Conservation (phyloP, 2,329 filamentous ascomycete species). For the Akanthomyces uredinophilus region DNA sequence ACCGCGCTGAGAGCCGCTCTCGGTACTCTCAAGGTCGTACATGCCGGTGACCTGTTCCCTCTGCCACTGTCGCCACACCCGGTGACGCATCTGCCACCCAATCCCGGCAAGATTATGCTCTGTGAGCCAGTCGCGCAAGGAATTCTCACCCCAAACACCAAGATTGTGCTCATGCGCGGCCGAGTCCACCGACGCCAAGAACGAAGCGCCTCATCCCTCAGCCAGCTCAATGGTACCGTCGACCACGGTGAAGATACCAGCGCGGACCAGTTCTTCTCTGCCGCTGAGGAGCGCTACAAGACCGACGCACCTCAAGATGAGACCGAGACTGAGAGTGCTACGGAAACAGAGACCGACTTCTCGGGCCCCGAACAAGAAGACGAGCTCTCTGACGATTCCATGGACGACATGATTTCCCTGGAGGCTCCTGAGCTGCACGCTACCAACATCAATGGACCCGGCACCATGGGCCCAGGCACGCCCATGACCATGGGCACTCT, state of each 20-base stretch:
- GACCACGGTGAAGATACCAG: slow-evolving; percentile 74
- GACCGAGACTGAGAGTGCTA: slow-evolving; percentile 48
- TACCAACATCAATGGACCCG: slow-evolving; percentile 73
- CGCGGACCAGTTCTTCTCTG: slow-evolving; percentile 89
- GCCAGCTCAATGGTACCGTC: slow-evolving; percentile 50
- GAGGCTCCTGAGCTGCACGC: slow-evolving; percentile 72
- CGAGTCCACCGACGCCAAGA: slow-evolving; percentile 50
- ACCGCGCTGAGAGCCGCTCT: slow-evolving; percentile 70
- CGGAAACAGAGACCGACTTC: slow-evolving; percentile 59
- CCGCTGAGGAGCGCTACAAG: slow-evolving; percentile 70
- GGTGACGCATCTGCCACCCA: slow-evolving; percentile 77
- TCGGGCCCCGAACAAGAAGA: slow-evolving; percentile 66
- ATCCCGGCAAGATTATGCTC: slow-evolving; percentile 82
- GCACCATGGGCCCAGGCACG: slow-evolving; percentile 73
- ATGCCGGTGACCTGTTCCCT: slow-evolving; percentile 72
- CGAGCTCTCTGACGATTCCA: slow-evolving; percentile 77
- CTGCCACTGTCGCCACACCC: slow-evolving; percentile 79
- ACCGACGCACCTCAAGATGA: slow-evolving; percentile 52
- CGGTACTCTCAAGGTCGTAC: slow-evolving; percentile 67
- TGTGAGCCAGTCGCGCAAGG: slow-evolving; percentile 94
- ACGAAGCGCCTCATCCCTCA: slow-evolving; percentile 43
- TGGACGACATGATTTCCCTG: slow-evolving; percentile 90
- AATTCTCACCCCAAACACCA: slow-evolving; percentile 68
- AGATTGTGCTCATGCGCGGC: slow-evolving; percentile 72
- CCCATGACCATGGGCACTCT: slow-evolving; percentile 62